A percentile compares a stretch with the other conserved stretches of the same genome.
Evolutionary conservation across 2,329 filamentous ascomycete species (phyloP).

Genomic region (Cercospora zeina): DNA sequence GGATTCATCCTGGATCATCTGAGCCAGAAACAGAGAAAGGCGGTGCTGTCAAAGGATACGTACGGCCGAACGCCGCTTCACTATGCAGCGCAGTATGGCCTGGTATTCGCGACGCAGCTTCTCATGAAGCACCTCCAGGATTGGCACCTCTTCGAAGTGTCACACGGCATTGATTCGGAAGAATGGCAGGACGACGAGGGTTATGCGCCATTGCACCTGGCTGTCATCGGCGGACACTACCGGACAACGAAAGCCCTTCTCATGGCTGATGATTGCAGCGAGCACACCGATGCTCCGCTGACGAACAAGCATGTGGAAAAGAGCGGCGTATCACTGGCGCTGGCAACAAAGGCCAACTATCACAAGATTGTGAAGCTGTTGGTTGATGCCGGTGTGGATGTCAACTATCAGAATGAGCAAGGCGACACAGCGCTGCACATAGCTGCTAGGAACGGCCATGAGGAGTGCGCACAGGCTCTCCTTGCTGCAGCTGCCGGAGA

Average conservation of each 20-base stretch:
- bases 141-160: slow-evolving; percentile 83
- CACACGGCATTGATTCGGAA: slow-evolving; percentile 79
- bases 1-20: slow-evolving; percentile 67
- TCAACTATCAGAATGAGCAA: slow-evolving; percentile 88
- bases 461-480: slow-evolving; percentile 74
- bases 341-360: slow-evolving; percentile 88
- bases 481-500: slow-evolving; percentile 63
- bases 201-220: slow-evolving; percentile 85
- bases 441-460: slow-evolving; percentile 83
- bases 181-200: slow-evolving; percentile 93
- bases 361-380: slow-evolving; percentile 80
- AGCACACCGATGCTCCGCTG: slow-evolving; percentile 49
- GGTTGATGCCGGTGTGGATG: slow-evolving; percentile 84
- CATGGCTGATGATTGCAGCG: slow-evolving; percentile 55
- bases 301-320: slow-evolving; percentile 71
- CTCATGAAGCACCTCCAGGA: slow-evolving; percentile 85
- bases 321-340: slow-evolving; percentile 80
- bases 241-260: slow-evolving; percentile 80
- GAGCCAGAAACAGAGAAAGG: slow-evolving; percentile 63
- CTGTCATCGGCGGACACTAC: slow-evolving; percentile 86
- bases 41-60: slow-evolving; percentile 69
- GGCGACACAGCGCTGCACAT: slow-evolving; percentile 91
- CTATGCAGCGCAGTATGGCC: slow-evolving; percentile 92
- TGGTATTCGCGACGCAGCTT: slow-evolving; percentile 83
- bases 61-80: slow-evolving; percentile 85